Percentiles rank a stretch among this genome's conserved stretches.
Conservation (phyloP, 306 rosid species). For the Parietaria judaica region DNA sequence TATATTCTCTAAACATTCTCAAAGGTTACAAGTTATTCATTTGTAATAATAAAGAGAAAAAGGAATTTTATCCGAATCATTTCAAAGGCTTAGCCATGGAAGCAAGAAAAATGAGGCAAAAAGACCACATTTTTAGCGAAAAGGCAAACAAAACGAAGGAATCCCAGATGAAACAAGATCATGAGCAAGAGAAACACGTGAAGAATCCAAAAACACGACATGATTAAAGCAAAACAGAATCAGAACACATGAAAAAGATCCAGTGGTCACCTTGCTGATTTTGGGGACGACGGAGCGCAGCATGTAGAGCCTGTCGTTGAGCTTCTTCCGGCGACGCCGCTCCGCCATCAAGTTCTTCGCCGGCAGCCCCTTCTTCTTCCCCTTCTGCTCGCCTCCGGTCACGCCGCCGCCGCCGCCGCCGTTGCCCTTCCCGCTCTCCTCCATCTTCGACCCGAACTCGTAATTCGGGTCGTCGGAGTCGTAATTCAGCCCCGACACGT, state of each 20-base stretch:
- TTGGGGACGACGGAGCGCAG: slow-evolving; percentile 88
- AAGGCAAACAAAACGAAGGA: too few species aligned
- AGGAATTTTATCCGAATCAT: too few species aligned
- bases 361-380: slow-evolving; percentile 77
- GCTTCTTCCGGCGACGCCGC: slow-evolving; percentile 70
- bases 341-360: slow-evolving; percentile 96
- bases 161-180: too few species aligned
- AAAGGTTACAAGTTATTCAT: too few species aligned
- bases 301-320: slow-evolving; percentile 85
- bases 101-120: neutral
- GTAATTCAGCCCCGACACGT: slow-evolving; percentile 56
- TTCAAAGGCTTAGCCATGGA: neutral
- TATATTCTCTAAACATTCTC: neutral
- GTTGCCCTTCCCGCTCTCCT: slow-evolving; percentile 36
- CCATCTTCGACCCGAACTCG: slow-evolving; percentile 29
- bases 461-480: slow-evolving; percentile 61
- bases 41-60: too few species aligned
- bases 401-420: slow-evolving; percentile 31
- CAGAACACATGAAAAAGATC: neutral
- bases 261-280: slow-evolving; percentile 65
- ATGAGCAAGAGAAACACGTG: neutral
- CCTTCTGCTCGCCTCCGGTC: slow-evolving; percentile 42
- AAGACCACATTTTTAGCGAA: neutral
- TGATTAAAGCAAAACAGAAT: neutral
- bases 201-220: too few species aligned